Evolutionary conservation across 805 yeast genomes (phyloP).

Genomic region (Yarrowia sp.): DNA sequence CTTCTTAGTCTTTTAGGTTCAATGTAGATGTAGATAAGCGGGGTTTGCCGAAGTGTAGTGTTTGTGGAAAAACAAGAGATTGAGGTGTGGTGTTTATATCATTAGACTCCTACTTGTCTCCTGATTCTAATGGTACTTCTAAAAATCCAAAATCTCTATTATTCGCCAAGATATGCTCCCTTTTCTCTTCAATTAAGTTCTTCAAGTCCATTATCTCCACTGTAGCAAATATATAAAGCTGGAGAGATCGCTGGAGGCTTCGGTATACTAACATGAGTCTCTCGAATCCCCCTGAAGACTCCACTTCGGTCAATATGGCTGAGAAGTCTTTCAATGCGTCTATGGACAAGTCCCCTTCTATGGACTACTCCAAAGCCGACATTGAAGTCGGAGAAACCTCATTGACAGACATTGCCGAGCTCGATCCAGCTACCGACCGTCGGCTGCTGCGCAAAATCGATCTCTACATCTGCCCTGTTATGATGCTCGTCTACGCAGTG

Average conservation of each 20-base stretch:
- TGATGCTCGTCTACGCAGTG: conserved; percentile 19
- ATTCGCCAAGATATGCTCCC: not conserved
- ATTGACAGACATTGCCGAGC: not conserved
- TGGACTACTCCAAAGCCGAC: not conserved
- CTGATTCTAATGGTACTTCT: not conserved
- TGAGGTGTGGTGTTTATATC: not conserved
- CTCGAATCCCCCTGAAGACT: not conserved
- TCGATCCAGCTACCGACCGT: not conserved
- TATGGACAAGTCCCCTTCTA: not conserved
- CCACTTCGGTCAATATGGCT: not conserved
- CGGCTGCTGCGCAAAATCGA: conserved; percentile 18
- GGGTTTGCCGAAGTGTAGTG: not conserved
- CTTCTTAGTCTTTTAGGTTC: not conserved
- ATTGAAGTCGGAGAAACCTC: conserved; percentile 5
- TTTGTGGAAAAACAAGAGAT: not conserved
- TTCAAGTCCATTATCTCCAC: not conserved
- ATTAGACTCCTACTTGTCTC: too few relatives aligned
- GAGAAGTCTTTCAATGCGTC: too few relatives aligned
- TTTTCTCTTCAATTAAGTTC: not conserved
- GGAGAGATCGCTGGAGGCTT: too few relatives aligned
- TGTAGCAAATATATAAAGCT: not conserved
- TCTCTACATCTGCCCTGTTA: conserved; percentile 10
- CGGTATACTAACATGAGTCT: too few relatives aligned
- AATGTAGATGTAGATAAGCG: conserved; percentile 1
- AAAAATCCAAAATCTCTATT: not conserved